Conservation (phyloP, 192 early-diverging fungal genomes). For the Coemansia sp. region DNA sequence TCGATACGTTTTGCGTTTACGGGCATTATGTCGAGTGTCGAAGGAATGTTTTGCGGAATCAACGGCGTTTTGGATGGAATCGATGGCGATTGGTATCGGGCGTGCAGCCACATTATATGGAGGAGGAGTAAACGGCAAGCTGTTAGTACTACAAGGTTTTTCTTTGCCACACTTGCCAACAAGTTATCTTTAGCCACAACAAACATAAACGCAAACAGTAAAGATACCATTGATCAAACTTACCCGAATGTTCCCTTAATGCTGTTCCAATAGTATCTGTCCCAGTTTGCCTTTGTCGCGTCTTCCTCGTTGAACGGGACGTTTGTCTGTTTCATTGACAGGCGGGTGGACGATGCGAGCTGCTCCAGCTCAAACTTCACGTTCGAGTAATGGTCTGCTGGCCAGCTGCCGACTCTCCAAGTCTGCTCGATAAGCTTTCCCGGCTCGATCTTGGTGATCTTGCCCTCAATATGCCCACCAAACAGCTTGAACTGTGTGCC, state of each 20-base stretch:
- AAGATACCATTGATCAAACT: slow-evolving; percentile 20
- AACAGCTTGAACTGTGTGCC: slow-evolving; percentile 77
- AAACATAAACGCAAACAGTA: background rate
- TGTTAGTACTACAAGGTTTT: slow-evolving; percentile 47
- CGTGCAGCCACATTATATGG: slow-evolving; percentile 17
- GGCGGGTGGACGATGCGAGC: slow-evolving; percentile 62
- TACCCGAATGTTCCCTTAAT: slow-evolving; percentile 93
- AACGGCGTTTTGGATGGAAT: slow-evolving; percentile 12
- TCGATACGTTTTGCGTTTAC: slow-evolving; percentile 22
- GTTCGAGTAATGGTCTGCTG: slow-evolving; percentile 81
- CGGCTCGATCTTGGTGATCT: slow-evolving; percentile 68
- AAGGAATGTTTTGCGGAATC: slow-evolving; percentile 2
- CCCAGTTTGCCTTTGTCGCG: slow-evolving; percentile 84
- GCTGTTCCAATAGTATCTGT: slow-evolving; percentile 88
- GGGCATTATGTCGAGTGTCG: slow-evolving; percentile 4
- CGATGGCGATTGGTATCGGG: background rate
- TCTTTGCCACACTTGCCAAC: background rate
- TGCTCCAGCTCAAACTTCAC: slow-evolving; percentile 80
- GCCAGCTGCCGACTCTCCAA: slow-evolving; percentile 89
- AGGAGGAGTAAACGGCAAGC: slow-evolving; percentile 40
- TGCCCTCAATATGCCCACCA: slow-evolving; percentile 86
- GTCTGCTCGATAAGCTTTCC: slow-evolving; percentile 81
- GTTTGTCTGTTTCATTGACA: slow-evolving; percentile 78
- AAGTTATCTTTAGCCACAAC: background rate
- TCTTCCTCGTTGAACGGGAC: slow-evolving; percentile 91